Evolutionary conservation across 345 rosid species (phyloP).

Genomic region (Eucalyptus albens): DNA sequence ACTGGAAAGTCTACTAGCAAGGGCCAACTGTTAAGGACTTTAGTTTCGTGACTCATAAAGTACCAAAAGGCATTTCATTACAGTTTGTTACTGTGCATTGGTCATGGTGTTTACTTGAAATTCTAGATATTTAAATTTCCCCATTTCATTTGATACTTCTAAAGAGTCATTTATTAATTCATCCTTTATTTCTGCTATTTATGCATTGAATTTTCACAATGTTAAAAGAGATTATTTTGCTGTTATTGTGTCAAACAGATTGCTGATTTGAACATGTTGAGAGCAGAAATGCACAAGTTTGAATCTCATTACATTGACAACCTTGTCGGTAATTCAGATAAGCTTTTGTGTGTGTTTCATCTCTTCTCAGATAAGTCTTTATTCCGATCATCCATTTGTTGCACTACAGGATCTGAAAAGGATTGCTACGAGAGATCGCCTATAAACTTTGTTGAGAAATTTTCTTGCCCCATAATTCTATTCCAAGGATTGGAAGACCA

Average conservation of each 20-base stretch:
- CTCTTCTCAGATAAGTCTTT: not conserved
- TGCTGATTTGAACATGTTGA: slow-evolving; percentile 71
- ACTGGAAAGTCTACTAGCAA: not conserved
- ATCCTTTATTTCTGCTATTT: not conserved
- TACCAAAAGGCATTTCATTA: not conserved
- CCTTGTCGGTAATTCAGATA: slow-evolving; percentile 65
- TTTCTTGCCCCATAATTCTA: slow-evolving; percentile 91
- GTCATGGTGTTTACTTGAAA: not conserved
- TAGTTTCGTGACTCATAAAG: not conserved
- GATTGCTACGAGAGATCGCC: slow-evolving; percentile 74
- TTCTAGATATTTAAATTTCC: not conserved
- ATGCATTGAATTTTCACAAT: not conserved
- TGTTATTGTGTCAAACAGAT: slow-evolving; percentile 22
- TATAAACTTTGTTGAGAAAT: slow-evolving; percentile 65
- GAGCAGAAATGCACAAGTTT: slow-evolving; percentile 79
- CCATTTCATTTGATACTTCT: not conserved
- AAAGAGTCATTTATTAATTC: not conserved
- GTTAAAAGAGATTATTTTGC: not conserved
- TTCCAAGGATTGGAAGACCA: slow-evolving; percentile 96
- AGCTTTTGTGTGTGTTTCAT: not conserved
- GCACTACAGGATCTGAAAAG: slow-evolving; percentile 54
- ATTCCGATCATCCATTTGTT: not conserved
- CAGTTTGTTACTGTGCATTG: not conserved
- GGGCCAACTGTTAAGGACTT: not conserved
- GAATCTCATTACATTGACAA: slow-evolving; percentile 80